Evolutionary conservation across 73 alveolate species (phyloP).

Genomic region (Uronychia binucleata): DNA sequence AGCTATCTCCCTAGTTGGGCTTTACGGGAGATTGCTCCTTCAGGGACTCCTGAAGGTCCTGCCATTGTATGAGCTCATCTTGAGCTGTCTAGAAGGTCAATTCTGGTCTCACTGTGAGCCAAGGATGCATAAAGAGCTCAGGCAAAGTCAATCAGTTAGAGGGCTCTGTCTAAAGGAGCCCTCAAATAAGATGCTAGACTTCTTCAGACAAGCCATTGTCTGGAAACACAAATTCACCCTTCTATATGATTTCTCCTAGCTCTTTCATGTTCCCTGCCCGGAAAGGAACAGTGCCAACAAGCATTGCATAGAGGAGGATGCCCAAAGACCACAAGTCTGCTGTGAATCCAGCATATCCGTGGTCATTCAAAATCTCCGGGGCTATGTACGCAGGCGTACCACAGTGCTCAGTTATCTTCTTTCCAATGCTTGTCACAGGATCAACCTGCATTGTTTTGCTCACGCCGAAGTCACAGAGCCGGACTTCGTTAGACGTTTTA

Average conservation of each 20-base stretch:
- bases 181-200: slow-evolving; percentile 21
- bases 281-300: slow-evolving; percentile 39
- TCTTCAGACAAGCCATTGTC: not conserved
- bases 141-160: slow-evolving; percentile 14
- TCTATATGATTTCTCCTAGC: not conserved
- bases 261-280: slow-evolving; percentile 41
- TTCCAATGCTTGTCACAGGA: not conserved
- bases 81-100: no score
- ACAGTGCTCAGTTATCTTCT: not conserved
- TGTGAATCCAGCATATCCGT: slow-evolving; percentile 38
- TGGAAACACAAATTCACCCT: not conserved
- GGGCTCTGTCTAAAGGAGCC: slow-evolving; percentile 28
- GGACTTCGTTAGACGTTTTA: slow-evolving; percentile 63
- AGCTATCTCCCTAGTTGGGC: no score
- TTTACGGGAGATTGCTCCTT: no score
- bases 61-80: no score
- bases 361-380: slow-evolving; percentile 26
- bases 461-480: slow-evolving; percentile 96
- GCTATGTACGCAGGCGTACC: not conserved
- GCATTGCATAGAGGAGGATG: slow-evolving; percentile 41
- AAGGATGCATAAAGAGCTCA: slow-evolving; percentile 23
- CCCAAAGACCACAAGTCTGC: slow-evolving; percentile 44
- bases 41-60: no score
- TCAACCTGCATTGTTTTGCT: slow-evolving; percentile 55
- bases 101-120: no score